Percentiles rank a stretch among this genome's conserved stretches.
These are phyloP conservation scores for Tuber aestivum DNA, from an alignment of 495 filamentous ascomycete species.

Conservation along the genomic window DNA sequence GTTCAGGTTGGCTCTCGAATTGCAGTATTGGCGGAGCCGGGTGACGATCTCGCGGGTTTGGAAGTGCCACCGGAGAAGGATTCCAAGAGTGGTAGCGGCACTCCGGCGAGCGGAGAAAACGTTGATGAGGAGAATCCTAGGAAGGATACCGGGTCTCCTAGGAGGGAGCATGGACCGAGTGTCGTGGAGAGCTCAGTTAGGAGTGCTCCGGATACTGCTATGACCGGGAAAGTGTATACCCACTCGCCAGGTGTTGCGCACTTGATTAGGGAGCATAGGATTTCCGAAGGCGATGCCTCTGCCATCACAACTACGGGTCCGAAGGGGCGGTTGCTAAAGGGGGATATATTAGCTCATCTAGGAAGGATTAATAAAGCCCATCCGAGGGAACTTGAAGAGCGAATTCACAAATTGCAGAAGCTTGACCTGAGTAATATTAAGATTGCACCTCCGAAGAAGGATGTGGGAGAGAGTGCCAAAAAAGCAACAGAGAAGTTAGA, in stretches of 20 bases:
- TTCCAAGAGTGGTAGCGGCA: neutral
- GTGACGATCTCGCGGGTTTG: constrained; percentile 64
- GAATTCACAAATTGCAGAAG: constrained; percentile 67
- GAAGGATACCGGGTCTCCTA: constrained; percentile 20
- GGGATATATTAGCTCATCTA: constrained; percentile 87
- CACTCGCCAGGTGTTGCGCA: constrained; percentile 66
- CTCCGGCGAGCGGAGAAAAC: constrained; percentile 44
- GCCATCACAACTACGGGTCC: constrained; percentile 84
- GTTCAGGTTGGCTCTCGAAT: constrained; percentile 68
- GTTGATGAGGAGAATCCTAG: constrained; percentile 43
- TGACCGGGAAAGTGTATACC: constrained; percentile 39
- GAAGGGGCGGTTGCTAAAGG: constrained; percentile 84
- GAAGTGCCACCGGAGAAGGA: constrained; percentile 59
- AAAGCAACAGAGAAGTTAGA: constrained; percentile 43
- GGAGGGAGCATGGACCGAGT: constrained; percentile 9
- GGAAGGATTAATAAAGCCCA: constrained; percentile 65
- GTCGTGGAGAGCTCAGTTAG: constrained; percentile 23
- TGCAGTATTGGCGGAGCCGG: constrained; percentile 67
- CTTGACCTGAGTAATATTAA: constrained; percentile 95
- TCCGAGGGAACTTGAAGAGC: constrained; percentile 60
- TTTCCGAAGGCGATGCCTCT: constrained; percentile 63
- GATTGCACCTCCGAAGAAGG: constrained; percentile 55
- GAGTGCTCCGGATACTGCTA: constrained; percentile 26
- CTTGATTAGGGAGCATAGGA: constrained; percentile 68
- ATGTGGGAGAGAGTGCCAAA: constrained; percentile 45